Evolutionary conservation across 2,329 filamentous ascomycete species (phyloP).

Genomic region (Botrytis tulipae): DNA sequence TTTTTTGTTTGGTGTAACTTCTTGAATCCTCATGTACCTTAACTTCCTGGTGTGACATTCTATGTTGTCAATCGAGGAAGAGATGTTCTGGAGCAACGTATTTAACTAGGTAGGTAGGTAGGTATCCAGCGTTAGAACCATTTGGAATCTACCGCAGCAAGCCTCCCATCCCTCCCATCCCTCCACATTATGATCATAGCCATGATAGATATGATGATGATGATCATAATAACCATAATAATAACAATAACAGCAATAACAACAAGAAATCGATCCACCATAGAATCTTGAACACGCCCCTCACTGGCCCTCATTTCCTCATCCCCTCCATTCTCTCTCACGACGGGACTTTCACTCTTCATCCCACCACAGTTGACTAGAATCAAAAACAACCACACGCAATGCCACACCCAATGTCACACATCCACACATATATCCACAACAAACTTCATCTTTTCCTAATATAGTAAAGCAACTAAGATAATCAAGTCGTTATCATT

Average conservation of each 20-base stretch:
- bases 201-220: not conserved
- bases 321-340: not conserved
- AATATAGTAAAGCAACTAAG: not conserved
- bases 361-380: not conserved
- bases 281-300: not conserved
- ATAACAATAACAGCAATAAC: not conserved
- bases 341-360: not conserved
- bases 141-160: not conserved
- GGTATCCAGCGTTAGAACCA: not conserved
- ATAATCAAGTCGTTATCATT: not conserved
- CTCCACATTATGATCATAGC: not conserved
- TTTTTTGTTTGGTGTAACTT: not conserved
- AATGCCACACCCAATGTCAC: not conserved
- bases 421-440: not conserved
- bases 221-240: not conserved
- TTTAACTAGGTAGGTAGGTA: too few relatives aligned
- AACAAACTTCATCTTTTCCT: slow-evolving; percentile 12
- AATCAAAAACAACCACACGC: not conserved
- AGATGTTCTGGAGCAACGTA: not conserved
- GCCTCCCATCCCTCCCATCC: not conserved
- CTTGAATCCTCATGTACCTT: too few relatives aligned
- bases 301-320: not conserved
- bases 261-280: not conserved
- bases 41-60: not conserved
- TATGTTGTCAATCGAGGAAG: not conserved